Conservation (phyloP, 2,329 filamentous ascomycete genomes). For the Apiospora hydei region DNA sequence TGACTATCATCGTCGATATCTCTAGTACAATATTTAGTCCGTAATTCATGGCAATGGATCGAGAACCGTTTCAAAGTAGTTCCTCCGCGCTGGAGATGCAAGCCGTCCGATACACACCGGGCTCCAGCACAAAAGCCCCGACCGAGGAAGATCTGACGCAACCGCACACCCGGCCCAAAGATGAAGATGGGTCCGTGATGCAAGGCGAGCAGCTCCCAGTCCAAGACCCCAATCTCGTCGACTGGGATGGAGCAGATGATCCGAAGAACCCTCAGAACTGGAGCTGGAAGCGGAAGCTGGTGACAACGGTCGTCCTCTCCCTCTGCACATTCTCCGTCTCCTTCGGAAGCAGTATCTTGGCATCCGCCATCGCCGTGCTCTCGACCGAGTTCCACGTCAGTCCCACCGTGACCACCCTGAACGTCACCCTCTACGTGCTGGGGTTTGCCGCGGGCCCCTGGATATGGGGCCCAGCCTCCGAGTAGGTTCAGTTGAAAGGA, state of each 20-base stretch:
- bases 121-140: background rate
- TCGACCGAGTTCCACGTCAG: constrained; percentile 30
- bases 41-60: background rate
- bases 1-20: background rate
- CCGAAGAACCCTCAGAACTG: constrained; percentile 33
- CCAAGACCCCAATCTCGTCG: constrained; percentile 22
- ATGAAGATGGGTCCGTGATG: background rate
- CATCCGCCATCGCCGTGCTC: constrained; percentile 28
- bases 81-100: background rate
- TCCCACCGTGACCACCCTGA: constrained; percentile 44
- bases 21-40: background rate
- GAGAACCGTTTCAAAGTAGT: background rate
- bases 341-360: constrained; percentile 33
- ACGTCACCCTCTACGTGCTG: constrained; percentile 59
- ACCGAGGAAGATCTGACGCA: background rate
- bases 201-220: background rate
- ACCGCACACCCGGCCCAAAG: background rate
- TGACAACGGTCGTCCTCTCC: constrained; percentile 30
- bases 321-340: constrained; percentile 30
- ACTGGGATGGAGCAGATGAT: constrained; percentile 33
- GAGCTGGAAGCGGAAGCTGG: constrained; percentile 28
- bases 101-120: background rate
- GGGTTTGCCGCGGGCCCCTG: constrained; percentile 59
- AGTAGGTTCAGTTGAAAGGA: constrained; percentile 41
- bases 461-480: constrained; percentile 61